A percentile compares a stretch with the other conserved stretches of the same genome.
phyloP scores from a whole-genome alignment of 2,329 filamentous ascomycete genomes.

The Colletotrichum incanum region DNA sequence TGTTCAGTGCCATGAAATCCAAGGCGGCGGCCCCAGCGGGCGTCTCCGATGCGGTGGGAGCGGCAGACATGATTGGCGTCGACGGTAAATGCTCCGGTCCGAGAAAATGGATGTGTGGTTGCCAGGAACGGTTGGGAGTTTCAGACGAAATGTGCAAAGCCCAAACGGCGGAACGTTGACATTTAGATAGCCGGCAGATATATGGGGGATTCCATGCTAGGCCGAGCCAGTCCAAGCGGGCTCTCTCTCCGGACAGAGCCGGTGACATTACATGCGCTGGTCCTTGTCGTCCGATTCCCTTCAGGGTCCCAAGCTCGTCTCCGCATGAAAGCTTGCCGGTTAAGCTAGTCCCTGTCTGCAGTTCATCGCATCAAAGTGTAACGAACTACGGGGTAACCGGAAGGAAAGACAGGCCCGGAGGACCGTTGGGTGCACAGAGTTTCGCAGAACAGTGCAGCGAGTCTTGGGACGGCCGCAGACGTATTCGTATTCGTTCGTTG shows the following conservation, averaged over 20 bases:
- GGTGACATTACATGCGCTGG: neutral
- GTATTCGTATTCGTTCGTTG: slow-evolving; percentile 35
- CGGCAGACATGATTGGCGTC: slow-evolving; percentile 22
- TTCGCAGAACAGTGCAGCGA: neutral
- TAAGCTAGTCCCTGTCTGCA: neutral
- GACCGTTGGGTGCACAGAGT: neutral
- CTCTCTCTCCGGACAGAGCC: neutral
- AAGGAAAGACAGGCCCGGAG: neutral
- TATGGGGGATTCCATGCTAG: neutral
- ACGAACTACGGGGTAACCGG: neutral
- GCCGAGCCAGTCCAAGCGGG: slow-evolving; percentile 9
- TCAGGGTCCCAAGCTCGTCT: neutral
- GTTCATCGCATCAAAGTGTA: neutral
- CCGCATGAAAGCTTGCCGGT: neutral
- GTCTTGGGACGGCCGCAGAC: neutral
- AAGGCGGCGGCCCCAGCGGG: slow-evolving; percentile 21
- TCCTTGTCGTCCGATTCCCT: slow-evolving; percentile 4
- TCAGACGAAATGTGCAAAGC: neutral
- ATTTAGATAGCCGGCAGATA: neutral
- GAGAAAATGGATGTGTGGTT: neutral
- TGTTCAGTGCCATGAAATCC: slow-evolving; percentile 45
- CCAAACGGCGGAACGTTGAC: neutral
- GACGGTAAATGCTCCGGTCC: neutral
- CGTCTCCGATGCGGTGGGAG: slow-evolving; percentile 9
- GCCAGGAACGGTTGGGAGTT: neutral